Evolutionary conservation across 2,329 filamentous ascomycete genomes (phyloP).

Genomic region (Pseudopithomyces maydicus): DNA sequence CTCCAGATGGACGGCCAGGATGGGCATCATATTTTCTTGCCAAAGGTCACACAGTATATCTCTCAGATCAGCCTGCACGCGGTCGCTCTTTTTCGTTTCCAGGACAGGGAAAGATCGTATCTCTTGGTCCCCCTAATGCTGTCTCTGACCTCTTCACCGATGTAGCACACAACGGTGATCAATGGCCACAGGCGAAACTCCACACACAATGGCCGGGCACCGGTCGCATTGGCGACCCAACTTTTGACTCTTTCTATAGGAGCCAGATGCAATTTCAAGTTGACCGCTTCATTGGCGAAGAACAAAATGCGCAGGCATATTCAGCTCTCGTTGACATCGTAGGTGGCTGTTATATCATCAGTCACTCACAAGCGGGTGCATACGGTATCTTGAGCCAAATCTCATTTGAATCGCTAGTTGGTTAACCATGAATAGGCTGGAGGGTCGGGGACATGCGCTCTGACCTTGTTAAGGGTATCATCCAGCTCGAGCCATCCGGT

Average conservation of each 20-base stretch:
- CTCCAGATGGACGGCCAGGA: slow-evolving; percentile 54
- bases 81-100: slow-evolving; percentile 53
- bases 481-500: slow-evolving; percentile 1
- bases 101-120: slow-evolving; percentile 2
- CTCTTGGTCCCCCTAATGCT: slow-evolving; percentile 28
- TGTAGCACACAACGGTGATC: slow-evolving; percentile 19
- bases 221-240: slow-evolving; percentile 48
- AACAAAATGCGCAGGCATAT: slow-evolving; percentile 46
- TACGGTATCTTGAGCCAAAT: slow-evolving; percentile 30
- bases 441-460: slow-evolving; percentile 4
- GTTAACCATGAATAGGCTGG: background rate
- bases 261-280: slow-evolving; percentile 48
- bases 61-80: slow-evolving; percentile 54
- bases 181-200: slow-evolving; percentile 49
- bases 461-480: slow-evolving; percentile 1
- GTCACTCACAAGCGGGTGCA: slow-evolving; percentile 56
- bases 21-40: slow-evolving; percentile 56
- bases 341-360: slow-evolving; percentile 52
- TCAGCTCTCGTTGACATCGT: slow-evolving; percentile 51
- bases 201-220: slow-evolving; percentile 53
- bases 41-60: slow-evolving; percentile 54
- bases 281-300: slow-evolving; percentile 34
- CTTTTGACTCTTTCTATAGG: slow-evolving; percentile 57
- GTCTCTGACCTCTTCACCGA: slow-evolving; percentile 40
- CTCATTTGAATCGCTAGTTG: background rate